Conservation (phyloP, 768 basidiomycete species). For the Phanerodontia chrysosporium region DNA sequence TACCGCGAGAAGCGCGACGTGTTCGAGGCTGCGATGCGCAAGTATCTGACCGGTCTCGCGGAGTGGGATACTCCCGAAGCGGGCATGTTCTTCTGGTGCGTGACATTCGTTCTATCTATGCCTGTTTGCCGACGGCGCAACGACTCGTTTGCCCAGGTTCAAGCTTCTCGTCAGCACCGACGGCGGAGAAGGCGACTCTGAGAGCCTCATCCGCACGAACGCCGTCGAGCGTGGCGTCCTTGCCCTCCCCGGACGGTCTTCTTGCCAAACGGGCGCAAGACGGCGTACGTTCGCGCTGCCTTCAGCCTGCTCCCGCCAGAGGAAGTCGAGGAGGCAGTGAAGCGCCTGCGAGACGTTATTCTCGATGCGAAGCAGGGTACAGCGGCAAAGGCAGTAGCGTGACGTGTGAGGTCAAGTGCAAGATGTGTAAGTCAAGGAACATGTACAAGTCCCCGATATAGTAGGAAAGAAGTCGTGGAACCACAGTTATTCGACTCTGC, state of each 20-base stretch:
- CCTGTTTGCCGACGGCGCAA: neutral
- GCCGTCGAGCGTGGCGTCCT: constrained; percentile 83
- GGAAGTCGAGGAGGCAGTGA: constrained; percentile 73
- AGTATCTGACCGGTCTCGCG: constrained; percentile 71
- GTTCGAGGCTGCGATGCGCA: constrained; percentile 74
- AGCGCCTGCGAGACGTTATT: constrained; percentile 41
- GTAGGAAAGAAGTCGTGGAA: too few relatives aligned
- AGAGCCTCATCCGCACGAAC: constrained; percentile 63
- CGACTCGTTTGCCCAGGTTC: constrained; percentile 45
- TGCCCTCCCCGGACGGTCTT: constrained; percentile 87
- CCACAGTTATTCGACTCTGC: too few relatives aligned
- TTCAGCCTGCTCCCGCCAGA: constrained; percentile 70
- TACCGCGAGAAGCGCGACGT: constrained; percentile 71
- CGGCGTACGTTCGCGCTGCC: constrained; percentile 78
- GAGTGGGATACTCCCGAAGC: constrained; percentile 70
- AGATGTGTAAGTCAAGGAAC: too few relatives aligned
- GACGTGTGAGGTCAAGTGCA: too few relatives aligned
- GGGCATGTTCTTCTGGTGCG: constrained; percentile 91
- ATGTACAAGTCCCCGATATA: too few relatives aligned
- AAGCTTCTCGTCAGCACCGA: constrained; percentile 63
- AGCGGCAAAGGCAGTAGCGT: too few relatives aligned
- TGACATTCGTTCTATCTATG: constrained; percentile 12
- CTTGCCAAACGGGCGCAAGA: constrained; percentile 66
- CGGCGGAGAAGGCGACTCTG: constrained; percentile 38
- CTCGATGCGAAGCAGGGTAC: constrained; percentile 17